These are phyloP conservation scores for Coemansia umbellata DNA, from an alignment of 192 early-diverging fungal species.

Conservation along the genomic window DNA sequence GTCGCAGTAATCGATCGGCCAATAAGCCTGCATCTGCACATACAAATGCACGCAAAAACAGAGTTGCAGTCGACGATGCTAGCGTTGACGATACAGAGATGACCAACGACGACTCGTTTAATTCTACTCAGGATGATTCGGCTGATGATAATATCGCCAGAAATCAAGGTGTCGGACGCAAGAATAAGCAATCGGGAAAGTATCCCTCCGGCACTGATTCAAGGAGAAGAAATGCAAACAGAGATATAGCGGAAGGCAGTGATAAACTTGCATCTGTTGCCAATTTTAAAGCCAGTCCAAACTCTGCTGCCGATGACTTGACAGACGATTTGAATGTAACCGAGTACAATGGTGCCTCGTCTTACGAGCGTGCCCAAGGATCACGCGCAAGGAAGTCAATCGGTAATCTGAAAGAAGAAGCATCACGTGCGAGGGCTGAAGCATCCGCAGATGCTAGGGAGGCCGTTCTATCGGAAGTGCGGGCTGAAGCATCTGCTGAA, in stretches of 20 bases:
- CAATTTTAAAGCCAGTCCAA: background rate
- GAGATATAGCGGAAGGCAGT: background rate
- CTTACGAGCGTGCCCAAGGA: slow-evolving; percentile 5
- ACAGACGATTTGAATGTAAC: background rate
- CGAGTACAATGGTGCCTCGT: background rate
- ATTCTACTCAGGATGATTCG: background rate
- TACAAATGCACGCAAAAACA: background rate
- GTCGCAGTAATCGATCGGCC: background rate
- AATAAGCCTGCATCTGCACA: background rate
- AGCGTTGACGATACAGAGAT: background rate
- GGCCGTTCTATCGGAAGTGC: slow-evolving; percentile 35
- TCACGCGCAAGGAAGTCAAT: slow-evolving; percentile 5
- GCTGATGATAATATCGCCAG: background rate
- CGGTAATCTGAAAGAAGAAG: slow-evolving; percentile 23
- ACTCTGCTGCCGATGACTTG: background rate
- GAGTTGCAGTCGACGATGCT: background rate
- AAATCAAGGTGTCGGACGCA: background rate
- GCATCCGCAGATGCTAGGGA: slow-evolving; percentile 34
- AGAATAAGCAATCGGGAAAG: background rate
- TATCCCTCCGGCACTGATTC: background rate
- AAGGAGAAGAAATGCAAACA: background rate
- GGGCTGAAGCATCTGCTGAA: slow-evolving; percentile 40
- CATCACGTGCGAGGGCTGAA: slow-evolving; percentile 18
- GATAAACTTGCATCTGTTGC: background rate
- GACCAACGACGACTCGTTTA: background rate